Evolutionary conservation across 768 basidiomycete genomes (phyloP).

Genomic region (Albatrellus ellisii): DNA sequence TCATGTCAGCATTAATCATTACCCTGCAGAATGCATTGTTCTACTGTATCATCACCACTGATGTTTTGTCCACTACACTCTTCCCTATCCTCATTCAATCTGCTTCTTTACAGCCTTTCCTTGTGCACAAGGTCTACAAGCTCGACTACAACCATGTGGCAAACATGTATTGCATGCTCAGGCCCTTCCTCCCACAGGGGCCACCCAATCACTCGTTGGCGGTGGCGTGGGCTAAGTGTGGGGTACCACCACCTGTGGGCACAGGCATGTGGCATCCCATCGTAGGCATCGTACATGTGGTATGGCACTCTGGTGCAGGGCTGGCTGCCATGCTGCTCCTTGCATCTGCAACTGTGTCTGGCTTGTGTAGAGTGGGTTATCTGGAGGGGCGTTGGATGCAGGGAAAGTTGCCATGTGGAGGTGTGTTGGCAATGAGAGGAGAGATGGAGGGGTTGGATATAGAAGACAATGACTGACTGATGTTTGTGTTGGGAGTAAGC

Average conservation of each 20-base stretch:
- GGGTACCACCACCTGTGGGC: slow-evolving; percentile 20
- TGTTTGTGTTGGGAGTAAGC: too few species aligned
- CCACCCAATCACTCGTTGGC: slow-evolving; percentile 32
- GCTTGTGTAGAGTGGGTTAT: slow-evolving; percentile 77
- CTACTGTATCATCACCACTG: too few species aligned
- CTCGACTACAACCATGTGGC: slow-evolving; percentile 75
- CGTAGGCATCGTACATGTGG: slow-evolving; percentile 63
- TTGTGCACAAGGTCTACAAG: slow-evolving; percentile 70
- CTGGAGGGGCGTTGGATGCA: slow-evolving; percentile 64
- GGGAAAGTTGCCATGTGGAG: slow-evolving; percentile 52
- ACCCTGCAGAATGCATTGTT: too few species aligned
- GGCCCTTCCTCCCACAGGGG: slow-evolving; percentile 67
- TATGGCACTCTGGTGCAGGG: slow-evolving; percentile 74
- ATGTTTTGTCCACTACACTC: too few species aligned
- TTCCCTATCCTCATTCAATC: too few species aligned
- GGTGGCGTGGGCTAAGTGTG: slow-evolving; percentile 22
- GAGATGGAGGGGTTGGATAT: slow-evolving; percentile 27
- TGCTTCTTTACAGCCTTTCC: slow-evolving; percentile 49
- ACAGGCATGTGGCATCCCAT: slow-evolving; percentile 72
- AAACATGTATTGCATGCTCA: slow-evolving; percentile 78
- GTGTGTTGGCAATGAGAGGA: slow-evolving; percentile 45
- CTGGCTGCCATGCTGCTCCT: slow-evolving; percentile 43
- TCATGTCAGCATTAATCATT: too few species aligned
- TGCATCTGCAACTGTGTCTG: slow-evolving; percentile 73
- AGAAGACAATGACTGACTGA: too few species aligned